Evolutionary conservation across 345 rosid genomes (phyloP).

Genomic region (Eucalyptus tenuipes): DNA sequence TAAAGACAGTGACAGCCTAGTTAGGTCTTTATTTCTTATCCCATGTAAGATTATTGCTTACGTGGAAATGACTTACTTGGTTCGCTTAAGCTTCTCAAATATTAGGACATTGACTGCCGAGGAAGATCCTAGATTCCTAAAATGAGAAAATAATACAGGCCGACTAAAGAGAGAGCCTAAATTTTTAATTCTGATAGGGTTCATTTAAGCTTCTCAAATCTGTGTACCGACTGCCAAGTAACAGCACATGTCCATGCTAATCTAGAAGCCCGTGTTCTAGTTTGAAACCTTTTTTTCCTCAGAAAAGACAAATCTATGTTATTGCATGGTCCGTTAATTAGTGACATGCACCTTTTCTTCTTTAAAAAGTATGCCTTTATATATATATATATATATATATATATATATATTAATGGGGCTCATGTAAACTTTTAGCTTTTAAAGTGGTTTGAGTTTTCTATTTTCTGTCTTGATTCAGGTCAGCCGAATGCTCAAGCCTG

Average conservation of each 20-base stretch:
- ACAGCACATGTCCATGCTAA: not conserved
- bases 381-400: no score
- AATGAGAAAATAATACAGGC: not conserved
- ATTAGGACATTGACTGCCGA: not conserved
- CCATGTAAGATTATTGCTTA: not conserved
- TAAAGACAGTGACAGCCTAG: not conserved
- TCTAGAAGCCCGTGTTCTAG: not conserved
- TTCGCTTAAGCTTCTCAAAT: not conserved
- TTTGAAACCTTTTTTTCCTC: not conserved
- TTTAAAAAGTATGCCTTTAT: not conserved
- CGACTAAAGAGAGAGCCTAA: not conserved
- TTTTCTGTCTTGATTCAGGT: slow-evolving; percentile 26
- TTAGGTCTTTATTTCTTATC: not conserved
- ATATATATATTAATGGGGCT: not conserved
- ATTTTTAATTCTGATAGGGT: not conserved
- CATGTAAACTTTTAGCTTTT: not conserved
- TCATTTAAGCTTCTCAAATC: not conserved
- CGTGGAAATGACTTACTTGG: not conserved
- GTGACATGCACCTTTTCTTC: not conserved
- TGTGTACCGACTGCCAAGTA: not conserved
- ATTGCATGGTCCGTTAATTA: not conserved
- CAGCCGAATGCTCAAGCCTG: slow-evolving; percentile 78
- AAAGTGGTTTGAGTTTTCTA: not conserved
- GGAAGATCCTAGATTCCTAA: not conserved
- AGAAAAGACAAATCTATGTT: not conserved